phyloP scores from a whole-genome alignment of 176 grass and related monocot species.

The Tillandsia fasciculata region DNA sequence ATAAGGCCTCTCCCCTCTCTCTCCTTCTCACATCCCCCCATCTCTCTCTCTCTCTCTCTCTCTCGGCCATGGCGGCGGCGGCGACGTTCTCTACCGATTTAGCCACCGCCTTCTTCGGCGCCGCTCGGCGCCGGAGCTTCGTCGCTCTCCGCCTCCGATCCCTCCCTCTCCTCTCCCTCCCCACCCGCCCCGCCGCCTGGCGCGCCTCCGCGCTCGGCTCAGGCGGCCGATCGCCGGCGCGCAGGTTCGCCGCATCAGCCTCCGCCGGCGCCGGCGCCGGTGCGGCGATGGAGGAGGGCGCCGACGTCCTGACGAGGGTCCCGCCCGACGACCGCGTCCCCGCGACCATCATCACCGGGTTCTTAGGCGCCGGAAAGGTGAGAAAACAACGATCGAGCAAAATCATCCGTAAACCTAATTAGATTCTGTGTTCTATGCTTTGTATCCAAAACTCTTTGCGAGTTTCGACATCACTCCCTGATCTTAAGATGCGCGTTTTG shows the following conservation, averaged over 20 bases:
- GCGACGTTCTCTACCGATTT: slow-evolving; percentile 11
- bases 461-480: no score
- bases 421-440: neutral
- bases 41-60: slow-evolving; percentile 19
- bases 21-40: neutral
- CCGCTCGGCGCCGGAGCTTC: slow-evolving; percentile 8
- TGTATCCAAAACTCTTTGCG: no score
- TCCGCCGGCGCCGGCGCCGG: slow-evolving; percentile 37
- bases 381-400: neutral
- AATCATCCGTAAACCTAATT: neutral
- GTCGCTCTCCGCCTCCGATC: neutral
- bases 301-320: slow-evolving; percentile 33
- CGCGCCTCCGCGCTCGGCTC: slow-evolving; percentile 8
- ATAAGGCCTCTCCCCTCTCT: neutral
- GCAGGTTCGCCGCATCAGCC: slow-evolving; percentile 48
- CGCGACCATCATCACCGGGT: slow-evolving; percentile 91
- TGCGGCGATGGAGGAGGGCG: slow-evolving; percentile 26
- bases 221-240: neutral
- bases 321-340: slow-evolving; percentile 78
- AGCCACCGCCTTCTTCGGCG: slow-evolving; percentile 30
- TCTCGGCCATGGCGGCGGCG: slow-evolving; percentile 25
- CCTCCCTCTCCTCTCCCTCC: slow-evolving; percentile 27
- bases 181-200: slow-evolving; percentile 11
- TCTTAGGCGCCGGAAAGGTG: slow-evolving; percentile 93
- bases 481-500: no score